Conservation (phyloP, 371 early-diverging fungal species). For the Haplosporangium sp. region DNA sequence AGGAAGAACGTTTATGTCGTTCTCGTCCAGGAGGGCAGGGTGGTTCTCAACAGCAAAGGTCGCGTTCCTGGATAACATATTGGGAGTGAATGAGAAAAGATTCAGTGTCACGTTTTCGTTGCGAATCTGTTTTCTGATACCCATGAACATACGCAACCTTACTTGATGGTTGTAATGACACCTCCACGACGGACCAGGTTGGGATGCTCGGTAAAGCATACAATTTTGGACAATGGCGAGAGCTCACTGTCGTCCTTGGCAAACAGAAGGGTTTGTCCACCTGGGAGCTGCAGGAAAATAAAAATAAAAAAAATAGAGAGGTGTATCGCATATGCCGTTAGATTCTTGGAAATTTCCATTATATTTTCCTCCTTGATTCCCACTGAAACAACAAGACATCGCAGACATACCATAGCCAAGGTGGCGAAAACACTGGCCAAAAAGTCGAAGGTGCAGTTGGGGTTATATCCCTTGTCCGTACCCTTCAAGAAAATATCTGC, state of each 20-base stretch:
- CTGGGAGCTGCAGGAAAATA: conserved; percentile 58
- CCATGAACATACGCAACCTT: conserved; percentile 13
- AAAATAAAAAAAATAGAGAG: not conserved
- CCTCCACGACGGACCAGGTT: conserved; percentile 90
- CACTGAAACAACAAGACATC: not conserved
- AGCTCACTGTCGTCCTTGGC: conserved; percentile 63
- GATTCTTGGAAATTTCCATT: not conserved
- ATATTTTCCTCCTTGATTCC: not conserved
- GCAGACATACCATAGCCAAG: conserved; percentile 69
- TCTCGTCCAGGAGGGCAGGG: conserved; percentile 68
- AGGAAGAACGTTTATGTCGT: conserved; percentile 83
- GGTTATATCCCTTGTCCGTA: conserved; percentile 80
- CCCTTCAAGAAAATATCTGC: conserved; percentile 89
- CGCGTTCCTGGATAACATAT: conserved; percentile 68
- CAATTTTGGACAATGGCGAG: conserved; percentile 84
- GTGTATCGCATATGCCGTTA: not conserved
- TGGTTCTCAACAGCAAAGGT: conserved; percentile 84
- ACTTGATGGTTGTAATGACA: conserved; percentile 86
- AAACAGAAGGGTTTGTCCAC: conserved; percentile 81
- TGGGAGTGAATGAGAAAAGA: too few species aligned
- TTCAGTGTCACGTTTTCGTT: not conserved
- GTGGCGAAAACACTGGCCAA: conserved; percentile 95
- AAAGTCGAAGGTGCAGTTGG: conserved; percentile 84
- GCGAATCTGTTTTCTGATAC: not conserved
- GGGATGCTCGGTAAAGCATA: conserved; percentile 86